These are phyloP conservation scores for Cyanidiococcus yangmingshanensis DNA, from an alignment of 23 red algal species.

Conservation along the genomic window DNA sequence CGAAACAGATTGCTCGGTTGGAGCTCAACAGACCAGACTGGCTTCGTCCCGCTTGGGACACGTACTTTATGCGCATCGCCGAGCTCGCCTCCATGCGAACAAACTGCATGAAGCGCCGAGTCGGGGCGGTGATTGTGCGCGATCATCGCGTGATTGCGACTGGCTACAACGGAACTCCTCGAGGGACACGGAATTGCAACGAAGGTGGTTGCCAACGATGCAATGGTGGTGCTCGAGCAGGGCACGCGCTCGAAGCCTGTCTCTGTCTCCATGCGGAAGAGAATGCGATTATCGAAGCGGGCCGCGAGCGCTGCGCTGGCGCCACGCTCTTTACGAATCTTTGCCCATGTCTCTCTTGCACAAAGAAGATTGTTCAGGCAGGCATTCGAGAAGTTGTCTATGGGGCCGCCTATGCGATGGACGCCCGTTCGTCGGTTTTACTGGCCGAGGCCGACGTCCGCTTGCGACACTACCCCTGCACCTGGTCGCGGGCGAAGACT, in stretches of 20 bases:
- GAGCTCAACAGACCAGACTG: slow-evolving; percentile 38
- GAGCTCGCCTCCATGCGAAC: slow-evolving; percentile 60
- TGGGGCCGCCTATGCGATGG: slow-evolving; percentile 38
- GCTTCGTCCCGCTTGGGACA: slow-evolving; percentile 77
- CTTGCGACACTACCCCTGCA: slow-evolving; percentile 19
- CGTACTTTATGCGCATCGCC: slow-evolving; percentile 89
- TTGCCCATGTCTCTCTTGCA: slow-evolving; percentile 86
- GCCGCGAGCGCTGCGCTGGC: slow-evolving; percentile 57
- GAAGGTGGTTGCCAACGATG: slow-evolving; percentile 85
- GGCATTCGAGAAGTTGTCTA: slow-evolving; percentile 51
- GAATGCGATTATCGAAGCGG: slow-evolving; percentile 98
- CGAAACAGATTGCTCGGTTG: not conserved
- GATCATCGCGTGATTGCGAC: slow-evolving; percentile 77
- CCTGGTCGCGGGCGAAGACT: not conserved
- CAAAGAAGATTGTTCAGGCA: slow-evolving; percentile 94
- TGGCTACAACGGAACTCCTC: slow-evolving; percentile 94
- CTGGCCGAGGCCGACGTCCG: slow-evolving; percentile 35
- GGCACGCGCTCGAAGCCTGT: slow-evolving; percentile 60
- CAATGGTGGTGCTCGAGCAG: slow-evolving; percentile 38
- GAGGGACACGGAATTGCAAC: slow-evolving; percentile 60
- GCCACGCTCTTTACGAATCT: slow-evolving; percentile 72
- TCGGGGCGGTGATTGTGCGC: slow-evolving; percentile 76
- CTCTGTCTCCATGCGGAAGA: slow-evolving; percentile 96
- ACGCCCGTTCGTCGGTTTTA: slow-evolving; percentile 25
- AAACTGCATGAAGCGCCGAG: slow-evolving; percentile 94